phyloP scores from a whole-genome alignment of 106 monocot genomes.

The Narthecium ossifragum region DNA sequence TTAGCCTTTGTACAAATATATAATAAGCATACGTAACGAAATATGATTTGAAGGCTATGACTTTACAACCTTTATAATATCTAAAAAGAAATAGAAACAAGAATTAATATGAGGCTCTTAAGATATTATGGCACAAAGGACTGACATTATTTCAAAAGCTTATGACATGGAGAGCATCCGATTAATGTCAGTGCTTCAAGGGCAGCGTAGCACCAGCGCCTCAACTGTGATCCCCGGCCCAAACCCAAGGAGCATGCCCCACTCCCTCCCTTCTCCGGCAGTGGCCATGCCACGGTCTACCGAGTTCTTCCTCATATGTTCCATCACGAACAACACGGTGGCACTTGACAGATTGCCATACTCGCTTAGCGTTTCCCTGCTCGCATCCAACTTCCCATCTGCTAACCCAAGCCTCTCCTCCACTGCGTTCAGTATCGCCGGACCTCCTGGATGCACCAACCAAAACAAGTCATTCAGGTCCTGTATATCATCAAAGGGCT shows the following conservation, averaged over 20 bases:
- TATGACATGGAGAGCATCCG: no score
- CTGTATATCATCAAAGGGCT: not conserved
- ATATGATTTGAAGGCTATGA: no score
- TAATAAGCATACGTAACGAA: no score
- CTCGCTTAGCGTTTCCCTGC: slow-evolving; percentile 1
- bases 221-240: slow-evolving; percentile 2
- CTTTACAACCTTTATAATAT: no score
- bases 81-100: no score
- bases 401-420: not conserved
- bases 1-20: no score
- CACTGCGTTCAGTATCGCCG: slow-evolving; percentile 1
- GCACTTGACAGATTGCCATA: slow-evolving; percentile 11
- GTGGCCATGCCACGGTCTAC: not conserved
- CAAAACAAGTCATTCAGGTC: not conserved
- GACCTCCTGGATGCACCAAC: slow-evolving; percentile 4
- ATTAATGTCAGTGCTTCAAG: no score
- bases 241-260: slow-evolving; percentile 9
- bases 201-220: not conserved
- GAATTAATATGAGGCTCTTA: no score
- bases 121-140: no score
- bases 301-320: not conserved
- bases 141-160: no score
- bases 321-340: not conserved
- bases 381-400: slow-evolving; percentile 1
- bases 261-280: slow-evolving; percentile 2